Conservation (phyloP, 352 stramenopile species). For the Phytopythium helicoides region DNA sequence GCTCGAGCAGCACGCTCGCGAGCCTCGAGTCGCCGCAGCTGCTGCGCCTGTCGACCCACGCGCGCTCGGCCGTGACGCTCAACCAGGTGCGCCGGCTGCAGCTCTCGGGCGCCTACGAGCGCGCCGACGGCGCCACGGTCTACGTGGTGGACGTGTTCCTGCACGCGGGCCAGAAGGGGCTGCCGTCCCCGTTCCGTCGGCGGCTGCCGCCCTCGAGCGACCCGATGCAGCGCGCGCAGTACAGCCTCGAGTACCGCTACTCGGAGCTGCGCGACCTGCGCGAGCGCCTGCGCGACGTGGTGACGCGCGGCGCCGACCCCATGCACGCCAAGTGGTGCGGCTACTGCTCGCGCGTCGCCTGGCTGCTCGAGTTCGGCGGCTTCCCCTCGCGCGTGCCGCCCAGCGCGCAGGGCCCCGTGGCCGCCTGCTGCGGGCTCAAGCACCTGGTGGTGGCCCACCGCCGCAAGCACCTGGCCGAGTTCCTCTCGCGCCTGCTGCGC, state of each 20-base stretch:
- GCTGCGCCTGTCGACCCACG: constrained; percentile 46
- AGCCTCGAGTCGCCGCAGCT: constrained; percentile 17
- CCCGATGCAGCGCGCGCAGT: too few species aligned
- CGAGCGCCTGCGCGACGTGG: constrained; percentile 22
- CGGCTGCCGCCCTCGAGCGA: constrained; percentile 5
- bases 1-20: constrained; percentile 6
- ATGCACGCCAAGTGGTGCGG: constrained; percentile 55
- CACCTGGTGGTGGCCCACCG: constrained; percentile 22
- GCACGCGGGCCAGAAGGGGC: constrained; percentile 36
- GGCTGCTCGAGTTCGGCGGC: constrained; percentile 25
- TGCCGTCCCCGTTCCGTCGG: constrained; percentile 24
- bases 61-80: constrained; percentile 46
- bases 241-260: constrained; percentile 46
- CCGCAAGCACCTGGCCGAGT: constrained; percentile 30
- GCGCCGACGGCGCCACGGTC: constrained; percentile 37
- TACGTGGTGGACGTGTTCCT: constrained; percentile 57
- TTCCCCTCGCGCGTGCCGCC: constrained; percentile 48
- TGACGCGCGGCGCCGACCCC: constrained; percentile 17
- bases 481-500: constrained; percentile 43
- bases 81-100: constrained; percentile 60
- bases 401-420: constrained; percentile 10
- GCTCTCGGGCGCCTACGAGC: constrained; percentile 34
- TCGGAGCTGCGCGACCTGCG: constrained; percentile 52
- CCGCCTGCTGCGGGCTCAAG: constrained; percentile 13
- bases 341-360: constrained; percentile 49